Conservation (phyloP, 2,329 filamentous ascomycete species). For the Elsinoe arachidis region DNA sequence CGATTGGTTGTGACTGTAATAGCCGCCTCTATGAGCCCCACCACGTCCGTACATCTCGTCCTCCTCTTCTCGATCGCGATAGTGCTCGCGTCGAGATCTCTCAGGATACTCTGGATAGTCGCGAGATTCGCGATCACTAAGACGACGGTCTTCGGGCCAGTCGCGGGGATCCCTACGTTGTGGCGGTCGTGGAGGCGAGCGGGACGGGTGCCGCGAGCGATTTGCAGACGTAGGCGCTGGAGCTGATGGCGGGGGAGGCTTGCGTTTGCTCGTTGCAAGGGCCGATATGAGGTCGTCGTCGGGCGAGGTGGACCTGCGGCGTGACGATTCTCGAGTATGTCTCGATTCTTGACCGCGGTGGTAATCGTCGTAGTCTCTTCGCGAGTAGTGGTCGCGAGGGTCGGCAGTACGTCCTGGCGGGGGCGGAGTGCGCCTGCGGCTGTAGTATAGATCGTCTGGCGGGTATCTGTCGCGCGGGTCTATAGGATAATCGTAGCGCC, state of each 20-base stretch:
- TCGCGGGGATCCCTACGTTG: slow-evolving; percentile 18
- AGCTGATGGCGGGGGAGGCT: not conserved
- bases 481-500: not conserved
- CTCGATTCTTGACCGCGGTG: slow-evolving; percentile 12
- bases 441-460: slow-evolving; percentile 8
- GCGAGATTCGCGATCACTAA: slow-evolving; percentile 17
- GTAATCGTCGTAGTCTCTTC: slow-evolving; percentile 12
- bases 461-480: slow-evolving; percentile 5
- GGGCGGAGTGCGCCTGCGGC: slow-evolving; percentile 12
- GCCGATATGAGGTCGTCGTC: slow-evolving; percentile 18
- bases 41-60: slow-evolving; percentile 18
- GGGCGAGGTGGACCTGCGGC: slow-evolving; percentile 18
- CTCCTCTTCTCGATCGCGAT: slow-evolving; percentile 12
- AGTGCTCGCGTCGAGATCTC: slow-evolving; percentile 9
- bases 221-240: slow-evolving; percentile 7
- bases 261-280: slow-evolving; percentile 11
- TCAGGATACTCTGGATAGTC: slow-evolving; percentile 14
- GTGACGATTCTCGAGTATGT: not conserved
- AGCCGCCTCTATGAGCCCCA: slow-evolving; percentile 14
- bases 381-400: slow-evolving; percentile 10
- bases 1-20: slow-evolving; percentile 43
- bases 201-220: slow-evolving; percentile 16
- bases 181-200: slow-evolving; percentile 18
- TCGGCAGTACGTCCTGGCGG: slow-evolving; percentile 4
- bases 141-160: slow-evolving; percentile 22